Conservation (phyloP, 371 early-diverging fungal species). For the Lichtheimia corymbifera region DNA sequence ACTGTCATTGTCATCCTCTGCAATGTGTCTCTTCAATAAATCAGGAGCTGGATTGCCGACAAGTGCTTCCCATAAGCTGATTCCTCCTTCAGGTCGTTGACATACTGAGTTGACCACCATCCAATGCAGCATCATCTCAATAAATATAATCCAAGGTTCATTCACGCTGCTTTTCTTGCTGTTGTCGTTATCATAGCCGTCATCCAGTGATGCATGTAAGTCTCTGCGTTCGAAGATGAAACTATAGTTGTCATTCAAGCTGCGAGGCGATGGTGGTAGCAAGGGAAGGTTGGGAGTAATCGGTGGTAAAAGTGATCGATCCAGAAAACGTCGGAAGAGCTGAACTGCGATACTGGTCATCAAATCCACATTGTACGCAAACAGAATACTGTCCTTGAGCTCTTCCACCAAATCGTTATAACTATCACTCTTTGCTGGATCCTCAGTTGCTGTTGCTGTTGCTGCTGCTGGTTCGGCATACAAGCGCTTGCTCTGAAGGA, state of each 20-base stretch:
- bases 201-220: neutral
- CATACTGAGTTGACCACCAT: conserved; percentile 40
- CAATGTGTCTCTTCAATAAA: neutral
- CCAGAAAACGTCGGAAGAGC: conserved; percentile 25
- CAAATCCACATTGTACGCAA: conserved; percentile 35
- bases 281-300: conserved; percentile 21
- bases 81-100: conserved; percentile 9
- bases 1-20: conserved; percentile 1
- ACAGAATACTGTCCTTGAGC: conserved; percentile 28
- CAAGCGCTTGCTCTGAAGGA: conserved; percentile 19
- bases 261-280: conserved; percentile 18
- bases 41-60: conserved; percentile 11
- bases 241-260: conserved; percentile 10
- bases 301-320: conserved; percentile 12
- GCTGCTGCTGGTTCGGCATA: conserved; percentile 6
- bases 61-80: conserved; percentile 36
- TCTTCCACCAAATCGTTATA: conserved; percentile 17
- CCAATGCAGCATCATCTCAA: conserved; percentile 49
- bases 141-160: conserved; percentile 39
- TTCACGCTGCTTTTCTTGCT: neutral
- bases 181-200: neutral
- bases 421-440: conserved; percentile 2
- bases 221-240: conserved; percentile 25
- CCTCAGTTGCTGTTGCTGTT: neutral
- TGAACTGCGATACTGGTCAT: conserved; percentile 39